Evolutionary conservation across 768 basidiomycete genomes (phyloP).

Genomic region (Kwoniella heveanensis): DNA sequence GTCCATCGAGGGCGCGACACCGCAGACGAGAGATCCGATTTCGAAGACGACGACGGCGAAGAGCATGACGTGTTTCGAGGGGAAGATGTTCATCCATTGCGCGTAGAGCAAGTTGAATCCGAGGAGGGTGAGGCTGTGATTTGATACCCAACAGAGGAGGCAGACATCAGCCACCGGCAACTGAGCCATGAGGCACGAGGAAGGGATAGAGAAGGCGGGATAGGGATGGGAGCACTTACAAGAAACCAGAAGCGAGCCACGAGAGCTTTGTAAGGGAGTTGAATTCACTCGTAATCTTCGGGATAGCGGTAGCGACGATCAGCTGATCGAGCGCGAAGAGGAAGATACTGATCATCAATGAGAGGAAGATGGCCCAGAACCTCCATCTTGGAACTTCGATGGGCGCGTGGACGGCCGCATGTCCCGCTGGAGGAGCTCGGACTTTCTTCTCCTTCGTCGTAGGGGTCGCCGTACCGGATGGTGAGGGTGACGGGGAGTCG

Average conservation of each 20-base stretch:
- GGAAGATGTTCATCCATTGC: constrained; percentile 50
- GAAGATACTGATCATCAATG: constrained; percentile 45
- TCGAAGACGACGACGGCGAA: constrained; percentile 58
- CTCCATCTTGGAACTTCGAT: constrained; percentile 37
- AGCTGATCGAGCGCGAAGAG: constrained; percentile 55
- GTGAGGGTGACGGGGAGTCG: neutral
- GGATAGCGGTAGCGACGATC: constrained; percentile 56
- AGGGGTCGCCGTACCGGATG: neutral
- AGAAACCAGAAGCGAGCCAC: constrained; percentile 54
- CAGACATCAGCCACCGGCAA: too few relatives aligned
- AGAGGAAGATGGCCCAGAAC: constrained; percentile 41
- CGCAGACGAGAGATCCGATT: constrained; percentile 60
- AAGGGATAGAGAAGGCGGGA: too few relatives aligned
- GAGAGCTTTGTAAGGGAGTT: constrained; percentile 45
- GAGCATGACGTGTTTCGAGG: constrained; percentile 52
- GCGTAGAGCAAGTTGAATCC: constrained; percentile 52
- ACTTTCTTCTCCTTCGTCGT: constrained; percentile 13
- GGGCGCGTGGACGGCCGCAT: constrained; percentile 24
- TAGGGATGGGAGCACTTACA: constrained; percentile 29
- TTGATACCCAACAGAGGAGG: too few relatives aligned
- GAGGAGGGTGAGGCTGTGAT: constrained; percentile 52
- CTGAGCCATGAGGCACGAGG: too few relatives aligned
- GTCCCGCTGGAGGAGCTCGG: constrained; percentile 13
- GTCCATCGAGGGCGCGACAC: constrained; percentile 51
- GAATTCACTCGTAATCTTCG: constrained; percentile 51